phyloP scores from a whole-genome alignment of 2,329 filamentous ascomycete species.

The Cercospora nicotianae region DNA sequence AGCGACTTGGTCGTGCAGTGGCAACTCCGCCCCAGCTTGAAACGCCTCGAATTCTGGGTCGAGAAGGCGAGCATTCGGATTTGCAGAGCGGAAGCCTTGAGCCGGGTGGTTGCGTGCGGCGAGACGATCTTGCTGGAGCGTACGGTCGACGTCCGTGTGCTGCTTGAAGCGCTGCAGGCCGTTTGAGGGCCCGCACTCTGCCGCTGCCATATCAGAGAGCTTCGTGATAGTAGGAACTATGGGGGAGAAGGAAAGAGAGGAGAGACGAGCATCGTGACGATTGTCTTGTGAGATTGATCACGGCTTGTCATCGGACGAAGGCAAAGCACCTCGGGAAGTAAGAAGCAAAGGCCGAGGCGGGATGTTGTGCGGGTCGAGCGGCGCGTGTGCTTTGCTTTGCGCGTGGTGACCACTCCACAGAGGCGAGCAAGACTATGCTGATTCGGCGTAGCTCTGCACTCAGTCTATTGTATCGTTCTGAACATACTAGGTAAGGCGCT shows the following conservation, averaged over 20 bases:
- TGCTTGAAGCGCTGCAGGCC: constrained; percentile 71
- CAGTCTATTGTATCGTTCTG: neutral
- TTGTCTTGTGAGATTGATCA: neutral
- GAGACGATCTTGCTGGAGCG: constrained; percentile 71
- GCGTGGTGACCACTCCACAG: neutral
- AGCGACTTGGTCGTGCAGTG: constrained; percentile 42
- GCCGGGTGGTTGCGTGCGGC: constrained; percentile 47
- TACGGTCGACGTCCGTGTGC: constrained; percentile 66
- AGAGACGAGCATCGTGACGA: neutral
- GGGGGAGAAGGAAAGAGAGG: neutral
- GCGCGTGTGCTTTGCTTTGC: neutral
- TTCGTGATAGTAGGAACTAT: constrained; percentile 22
- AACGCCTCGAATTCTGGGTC: constrained; percentile 71
- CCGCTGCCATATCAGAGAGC: constrained; percentile 58
- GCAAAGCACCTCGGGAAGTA: neutral
- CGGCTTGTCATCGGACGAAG: neutral
- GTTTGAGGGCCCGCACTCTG: constrained; percentile 73
- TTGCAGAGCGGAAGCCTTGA: constrained; percentile 64
- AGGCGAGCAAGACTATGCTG: neutral
- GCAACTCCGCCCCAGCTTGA: constrained; percentile 53
- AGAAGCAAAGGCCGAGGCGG: neutral
- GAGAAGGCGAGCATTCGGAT: constrained; percentile 55
- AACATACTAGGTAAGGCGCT: neutral
- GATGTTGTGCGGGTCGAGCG: neutral
- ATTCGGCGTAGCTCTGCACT: neutral